Conservation (phyloP, 306 rosid species). For the Pueraria montana region DNA sequence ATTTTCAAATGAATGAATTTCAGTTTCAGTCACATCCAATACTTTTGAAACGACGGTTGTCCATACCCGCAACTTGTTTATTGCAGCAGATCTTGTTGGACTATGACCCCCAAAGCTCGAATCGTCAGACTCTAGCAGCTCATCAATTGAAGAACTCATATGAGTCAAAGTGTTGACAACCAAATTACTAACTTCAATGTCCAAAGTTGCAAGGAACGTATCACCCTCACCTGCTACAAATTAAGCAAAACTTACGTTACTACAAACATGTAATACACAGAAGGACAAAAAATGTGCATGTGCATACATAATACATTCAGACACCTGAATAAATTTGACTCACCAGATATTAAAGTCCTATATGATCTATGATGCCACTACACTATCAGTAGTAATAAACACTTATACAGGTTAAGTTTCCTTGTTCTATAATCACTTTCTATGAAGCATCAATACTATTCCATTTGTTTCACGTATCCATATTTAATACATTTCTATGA, state of each 20-base stretch:
- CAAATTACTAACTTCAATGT: conserved; percentile 56
- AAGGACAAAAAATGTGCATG: background rate
- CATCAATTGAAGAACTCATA: conserved; percentile 63
- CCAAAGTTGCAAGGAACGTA: conserved; percentile 57
- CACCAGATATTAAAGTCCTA: background rate
- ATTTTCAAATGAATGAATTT: conserved; percentile 82
- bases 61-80: conserved; percentile 70
- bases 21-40: conserved; percentile 79
- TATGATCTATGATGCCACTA: background rate
- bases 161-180: conserved; percentile 52
- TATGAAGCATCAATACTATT: too few relatives aligned
- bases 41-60: conserved; percentile 79
- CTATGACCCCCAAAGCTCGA: conserved; percentile 56
- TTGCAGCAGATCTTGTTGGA: conserved; percentile 57
- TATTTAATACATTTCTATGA: too few relatives aligned
- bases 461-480: too few relatives aligned
- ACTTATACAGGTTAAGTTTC: too few relatives aligned
- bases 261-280: background rate
- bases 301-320: background rate
- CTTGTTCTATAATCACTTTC: too few relatives aligned
- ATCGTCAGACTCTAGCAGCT: conserved; percentile 69
- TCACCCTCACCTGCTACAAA: conserved; percentile 72
- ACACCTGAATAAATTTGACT: background rate
- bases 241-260: conserved; percentile 34
- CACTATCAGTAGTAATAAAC: too few relatives aligned